Percentiles rank a stretch among this genome's conserved stretches.
Evolutionary conservation across 1,284 basidiomycete genomes (phyloP).

Genomic region (Microstroma glucosiphilum): DNA sequence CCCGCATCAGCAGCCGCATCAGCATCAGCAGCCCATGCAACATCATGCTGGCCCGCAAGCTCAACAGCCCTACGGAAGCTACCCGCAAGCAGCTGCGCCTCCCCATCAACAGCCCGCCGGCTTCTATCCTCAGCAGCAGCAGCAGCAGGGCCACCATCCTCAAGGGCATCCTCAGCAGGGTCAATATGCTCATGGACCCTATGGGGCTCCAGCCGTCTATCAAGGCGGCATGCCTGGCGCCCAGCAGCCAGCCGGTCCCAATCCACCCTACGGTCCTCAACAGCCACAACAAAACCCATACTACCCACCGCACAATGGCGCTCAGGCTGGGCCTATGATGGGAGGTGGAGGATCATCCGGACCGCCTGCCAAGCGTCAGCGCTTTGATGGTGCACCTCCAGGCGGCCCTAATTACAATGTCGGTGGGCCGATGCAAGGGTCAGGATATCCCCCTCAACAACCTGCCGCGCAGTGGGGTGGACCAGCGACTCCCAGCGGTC

Average conservation of each 20-base stretch:
- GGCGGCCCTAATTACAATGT: not conserved
- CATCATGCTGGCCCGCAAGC: constrained; percentile 13
- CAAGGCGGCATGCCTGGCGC: not conserved
- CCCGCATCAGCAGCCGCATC: constrained; percentile 9
- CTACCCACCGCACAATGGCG: not conserved
- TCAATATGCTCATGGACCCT: constrained; percentile 11
- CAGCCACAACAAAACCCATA: not conserved
- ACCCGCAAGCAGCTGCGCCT: constrained; percentile 10
- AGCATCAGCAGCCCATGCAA: constrained; percentile 5
- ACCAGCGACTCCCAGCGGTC: too few relatives aligned
- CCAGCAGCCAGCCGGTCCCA: not conserved
- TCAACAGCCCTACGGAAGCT: constrained; percentile 10
- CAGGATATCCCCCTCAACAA: too few relatives aligned
- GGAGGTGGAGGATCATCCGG: not conserved
- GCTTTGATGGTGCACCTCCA: constrained; percentile 8
- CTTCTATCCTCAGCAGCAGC: constrained; percentile 20
- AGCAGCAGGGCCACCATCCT: constrained; percentile 6
- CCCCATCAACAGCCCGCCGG: constrained; percentile 13
- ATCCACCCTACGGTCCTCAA: constrained; percentile 1
- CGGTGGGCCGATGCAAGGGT: too few relatives aligned
- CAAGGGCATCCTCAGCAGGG: constrained; percentile 9
- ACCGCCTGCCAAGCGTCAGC: constrained; percentile 14
- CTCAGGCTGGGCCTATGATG: not conserved
- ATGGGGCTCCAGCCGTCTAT: constrained; percentile 12
- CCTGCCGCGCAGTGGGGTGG: too few relatives aligned